Base-by-base conservation (phyloP, 768 basidiomycete genomes). In the Trametes sanguinea region DNA sequence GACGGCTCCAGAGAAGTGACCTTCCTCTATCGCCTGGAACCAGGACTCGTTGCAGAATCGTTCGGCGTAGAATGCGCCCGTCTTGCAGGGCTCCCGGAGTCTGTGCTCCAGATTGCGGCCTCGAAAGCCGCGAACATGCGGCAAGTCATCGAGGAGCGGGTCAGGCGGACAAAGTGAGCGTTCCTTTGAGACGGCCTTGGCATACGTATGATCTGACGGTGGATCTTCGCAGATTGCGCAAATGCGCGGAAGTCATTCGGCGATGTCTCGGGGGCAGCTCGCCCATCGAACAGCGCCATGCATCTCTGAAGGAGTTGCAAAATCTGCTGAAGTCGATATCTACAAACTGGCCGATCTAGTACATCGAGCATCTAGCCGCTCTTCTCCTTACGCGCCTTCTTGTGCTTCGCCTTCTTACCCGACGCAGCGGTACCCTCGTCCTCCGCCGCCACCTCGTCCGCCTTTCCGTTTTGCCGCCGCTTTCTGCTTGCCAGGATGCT, bases 41-140 rank as follows among this genome's bases (percentile, higher is more conserved):
- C 77, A 6, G 94, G 95, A 10, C 77, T 94, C 39, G 89, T 93
- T 3, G 77, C 81, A 79, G 89, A 89, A 69, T 94, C 92, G 0
- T 98, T 95, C 71, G 95, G 95, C 10, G 87, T 97, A 8, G 95
- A 96, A 78, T 96, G 94, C 72, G 94, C 88, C 7, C 83, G 93
- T 46, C 81, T 98, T 29, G 96, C 96, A 0, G 89, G 89, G 8
- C 72, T 98, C 37, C 90, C 93, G 0, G 87, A 89, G 65, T 63
- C 73, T 1, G 80, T 98, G 7, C 78, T 98, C 3, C 73, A 75
- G 6, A 72, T 79, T 6, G 95, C 95, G 14, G 72, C 81, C 10
- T 50, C 48, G 10, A 75, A 80, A 37, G 85, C 90, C 1, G 74
- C 79, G 16, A 72, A 74, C 17, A 82, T 94, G 77, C 84, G 85